Base-by-base conservation (phyloP, 2,329 filamentous ascomycete genomes). In the Ceratocystis eucalypticola region DNA sequence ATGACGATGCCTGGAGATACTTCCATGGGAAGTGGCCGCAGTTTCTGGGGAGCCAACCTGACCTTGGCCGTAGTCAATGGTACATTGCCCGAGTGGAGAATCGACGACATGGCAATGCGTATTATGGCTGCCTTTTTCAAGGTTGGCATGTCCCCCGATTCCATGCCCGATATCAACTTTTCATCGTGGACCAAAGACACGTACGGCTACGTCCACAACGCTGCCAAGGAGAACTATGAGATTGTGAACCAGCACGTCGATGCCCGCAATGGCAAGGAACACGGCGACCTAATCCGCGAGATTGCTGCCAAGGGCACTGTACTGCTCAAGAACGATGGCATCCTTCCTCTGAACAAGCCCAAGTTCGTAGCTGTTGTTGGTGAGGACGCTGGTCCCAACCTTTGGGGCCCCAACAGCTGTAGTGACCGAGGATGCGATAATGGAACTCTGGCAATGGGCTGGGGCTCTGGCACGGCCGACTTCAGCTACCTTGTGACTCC, bases 1-100 rank as follows among this genome's bases (percentile, higher is more conserved):
- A 91, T 94, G 88, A 82, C 82, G n/a, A 94, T 94, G 90, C 88
- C 88, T 0, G 89, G 90, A 65, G 93, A 96, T 73, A 88, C 88
- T 1, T 70, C 77, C 22, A 96, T 96, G 77, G 84, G 88, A 74
- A 84, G 82, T 3, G 88, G 88, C 5, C 75, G 76, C 63, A 87
- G 86, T 20, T 95, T 80, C 79, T 96, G 89, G 88, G 93, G 93
- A 8, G 78, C 86, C 33, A 97, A 97, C 75, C 76, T 97, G 71
- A 96, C 93, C 1, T 78, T 96, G 61, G 89, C 89, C 1, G 86
- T 96, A 5, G 76, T 96, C 71, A 96, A 97, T 73, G 92, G 92
- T 45, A 96, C 91, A 0, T 78, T 97, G 41, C 90, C 93, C 0
- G 84, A 89, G 70, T 96, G 88, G 82, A 84, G 93, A 63, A 74